Evolutionary conservation across 805 yeast species (phyloP).

Genomic region (Saccharomycopsis fibuligera): DNA sequence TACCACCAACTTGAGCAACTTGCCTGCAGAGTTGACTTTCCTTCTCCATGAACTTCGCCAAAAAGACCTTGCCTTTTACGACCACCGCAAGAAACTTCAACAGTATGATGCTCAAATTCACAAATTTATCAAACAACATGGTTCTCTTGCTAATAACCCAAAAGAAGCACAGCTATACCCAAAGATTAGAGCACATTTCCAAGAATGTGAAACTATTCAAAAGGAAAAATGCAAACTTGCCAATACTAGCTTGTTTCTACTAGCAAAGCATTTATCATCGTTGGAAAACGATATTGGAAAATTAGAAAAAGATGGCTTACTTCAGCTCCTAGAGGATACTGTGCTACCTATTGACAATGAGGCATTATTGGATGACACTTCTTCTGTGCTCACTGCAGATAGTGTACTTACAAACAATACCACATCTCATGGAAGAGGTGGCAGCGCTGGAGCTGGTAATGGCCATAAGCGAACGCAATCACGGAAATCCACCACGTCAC

Average conservation of each 20-base stretch:
- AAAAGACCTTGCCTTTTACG: constrained; percentile 61
- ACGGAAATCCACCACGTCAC: neutral
- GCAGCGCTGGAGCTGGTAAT: no score
- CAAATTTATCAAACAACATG: constrained; percentile 75
- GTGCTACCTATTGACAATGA: neutral
- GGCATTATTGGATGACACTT: constrained; percentile 1
- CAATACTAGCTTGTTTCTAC: constrained; percentile 73
- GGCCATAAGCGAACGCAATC: neutral
- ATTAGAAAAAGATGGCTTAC: constrained; percentile 73
- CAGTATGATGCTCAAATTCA: constrained; percentile 76
- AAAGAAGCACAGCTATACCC: constrained; percentile 64
- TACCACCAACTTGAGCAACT: constrained; percentile 66
- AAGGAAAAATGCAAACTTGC: constrained; percentile 73
- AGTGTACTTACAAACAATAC: neutral
- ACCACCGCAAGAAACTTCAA: constrained; percentile 56
- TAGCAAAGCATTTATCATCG: constrained; percentile 66
- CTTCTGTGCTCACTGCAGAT: neutral
- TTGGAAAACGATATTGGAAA: constrained; percentile 71
- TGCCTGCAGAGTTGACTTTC: constrained; percentile 82
- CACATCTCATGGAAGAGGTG: neutral
- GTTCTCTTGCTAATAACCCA: constrained; percentile 74
- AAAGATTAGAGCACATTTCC: constrained; percentile 65
- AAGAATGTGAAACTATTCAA: constrained; percentile 54
- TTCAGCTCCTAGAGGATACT: constrained; percentile 40
- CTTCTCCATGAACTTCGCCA: constrained; percentile 70